Evolutionary conservation across 768 basidiomycete species (phyloP), one percentile per base, ranked within the genome.

Genomic region (Pleurotus ostreatus): DNA sequence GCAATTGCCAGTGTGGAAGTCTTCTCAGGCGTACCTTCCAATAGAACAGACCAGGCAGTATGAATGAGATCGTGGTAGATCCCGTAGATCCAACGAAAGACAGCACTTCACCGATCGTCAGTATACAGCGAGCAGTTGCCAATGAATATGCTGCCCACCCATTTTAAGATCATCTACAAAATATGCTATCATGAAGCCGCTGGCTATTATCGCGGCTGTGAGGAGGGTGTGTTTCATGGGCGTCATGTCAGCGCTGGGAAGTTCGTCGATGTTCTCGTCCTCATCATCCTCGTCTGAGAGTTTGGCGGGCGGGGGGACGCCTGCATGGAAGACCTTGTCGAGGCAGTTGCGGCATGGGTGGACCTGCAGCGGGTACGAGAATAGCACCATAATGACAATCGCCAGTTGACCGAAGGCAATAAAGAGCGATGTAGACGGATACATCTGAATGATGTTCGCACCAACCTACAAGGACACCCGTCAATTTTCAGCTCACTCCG

Each of bases 81-180:
- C 97, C 97, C 1, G 94, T 98, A 20, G 94, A 88, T 1, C 97
- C 97, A 38, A 99, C 96, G 66, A 99, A 97, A 3, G 94, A 92
- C 34, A 98, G 78, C 12, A 98, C 96, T 92, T 65, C 23, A 40
- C n/a, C 51, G n/a, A 11, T 18, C 11, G 23, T 20, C 38, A 22
- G 20, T 53, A 26, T 11, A 48, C 34, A 7, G 70, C 85, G 62
- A 63, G 88, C 92, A 89, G 68, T 91, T 69, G 65, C 85, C 82
- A 60, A 96, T 82, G 60, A 89, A 78, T 34, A 26, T 8, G 46
- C 20, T 9, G 70, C 85, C 62, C 63, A 88, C 92, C 89, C 69
- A 92, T 70, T 64, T 85, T 82, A 60, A 96, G 70, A 67, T 92
- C 79, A 65, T 89, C 82, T 12, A 95, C 83, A 60, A 90, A 78